Conservation (phyloP, 805 yeast genomes). For the Ogataea ramenticola region DNA sequence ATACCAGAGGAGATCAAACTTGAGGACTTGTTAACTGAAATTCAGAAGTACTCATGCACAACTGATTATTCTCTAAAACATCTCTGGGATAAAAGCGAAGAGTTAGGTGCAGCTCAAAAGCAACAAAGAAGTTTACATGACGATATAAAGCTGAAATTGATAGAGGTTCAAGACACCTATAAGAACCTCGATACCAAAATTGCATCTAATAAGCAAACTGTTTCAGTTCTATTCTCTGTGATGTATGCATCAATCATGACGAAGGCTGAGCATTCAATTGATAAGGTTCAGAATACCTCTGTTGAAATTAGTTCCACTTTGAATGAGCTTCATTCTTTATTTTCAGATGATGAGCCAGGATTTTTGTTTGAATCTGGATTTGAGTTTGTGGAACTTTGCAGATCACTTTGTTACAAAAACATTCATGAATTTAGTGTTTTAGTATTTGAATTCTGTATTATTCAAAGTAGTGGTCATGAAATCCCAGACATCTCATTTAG, state of each 20-base stretch:
- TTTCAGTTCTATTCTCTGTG: background rate
- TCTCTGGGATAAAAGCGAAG: conserved; percentile 11
- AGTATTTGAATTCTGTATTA: background rate
- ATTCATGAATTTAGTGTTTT: background rate
- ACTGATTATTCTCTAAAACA: conserved; percentile 13
- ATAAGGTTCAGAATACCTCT: background rate
- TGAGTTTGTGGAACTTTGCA: background rate
- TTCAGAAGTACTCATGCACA: no score
- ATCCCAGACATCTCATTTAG: background rate
- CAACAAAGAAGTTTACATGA: no score
- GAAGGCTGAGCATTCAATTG: background rate
- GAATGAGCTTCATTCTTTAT: background rate
- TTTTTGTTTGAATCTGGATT: background rate
- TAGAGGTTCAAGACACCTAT: no score
- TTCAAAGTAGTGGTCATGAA: background rate
- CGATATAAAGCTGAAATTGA: no score
- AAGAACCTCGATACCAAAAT: background rate
- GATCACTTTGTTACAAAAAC: background rate
- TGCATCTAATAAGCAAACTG: background rate
- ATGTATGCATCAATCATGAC: background rate
- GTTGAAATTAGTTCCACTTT: no score
- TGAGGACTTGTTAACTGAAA: no score
- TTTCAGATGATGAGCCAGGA: background rate
- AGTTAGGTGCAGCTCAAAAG: no score
- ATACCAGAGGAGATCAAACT: no score